A percentile compares a stretch with the other conserved stretches of the same genome.
Evolutionary conservation across 495 filamentous ascomycete genomes (phyloP).

Genomic region (Aspergillus funiculosus): DNA sequence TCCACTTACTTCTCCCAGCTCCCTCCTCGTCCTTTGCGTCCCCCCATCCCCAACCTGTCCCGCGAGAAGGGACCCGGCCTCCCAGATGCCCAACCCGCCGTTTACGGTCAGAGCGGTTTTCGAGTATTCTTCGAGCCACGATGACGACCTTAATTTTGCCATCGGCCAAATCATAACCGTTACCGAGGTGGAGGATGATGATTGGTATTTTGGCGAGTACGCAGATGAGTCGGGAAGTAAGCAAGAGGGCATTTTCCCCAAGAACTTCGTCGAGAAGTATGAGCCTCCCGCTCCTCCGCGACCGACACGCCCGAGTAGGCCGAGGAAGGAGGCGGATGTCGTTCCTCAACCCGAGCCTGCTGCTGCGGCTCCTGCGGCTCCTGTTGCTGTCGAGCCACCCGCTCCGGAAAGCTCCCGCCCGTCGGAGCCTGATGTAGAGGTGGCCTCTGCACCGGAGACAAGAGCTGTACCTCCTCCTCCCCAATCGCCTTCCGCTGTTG

Average conservation of each 20-base stretch:
- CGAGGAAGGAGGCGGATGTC: constrained; percentile 62
- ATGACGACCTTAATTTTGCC: constrained; percentile 87
- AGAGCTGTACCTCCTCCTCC: constrained; percentile 38
- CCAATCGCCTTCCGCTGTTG: constrained; percentile 24
- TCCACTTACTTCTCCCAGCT: constrained; percentile 6
- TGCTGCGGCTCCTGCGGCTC: too few species aligned
- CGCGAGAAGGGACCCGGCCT: constrained; percentile 24
- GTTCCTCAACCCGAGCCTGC: constrained; percentile 37
- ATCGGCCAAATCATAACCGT: constrained; percentile 89
- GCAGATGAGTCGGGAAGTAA: constrained; percentile 64
- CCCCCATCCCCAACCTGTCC: constrained; percentile 15
- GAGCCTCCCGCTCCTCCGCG: constrained; percentile 87
- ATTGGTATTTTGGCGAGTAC: constrained; percentile 95
- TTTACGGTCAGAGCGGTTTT: constrained; percentile 95
- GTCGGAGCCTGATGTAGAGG: constrained; percentile 35
- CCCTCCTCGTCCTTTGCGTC: constrained; percentile 15
- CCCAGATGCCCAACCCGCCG: constrained; percentile 66
- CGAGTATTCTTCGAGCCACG: constrained; percentile 85
- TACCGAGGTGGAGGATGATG: constrained; percentile 81
- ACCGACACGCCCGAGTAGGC: constrained; percentile 61
- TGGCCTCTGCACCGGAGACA: constrained; percentile 18
- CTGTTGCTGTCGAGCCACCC: constrained; percentile 33
- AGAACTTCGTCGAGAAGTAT: constrained; percentile 94
- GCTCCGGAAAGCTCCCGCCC: constrained; percentile 24
- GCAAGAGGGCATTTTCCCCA: constrained; percentile 87